Evolutionary conservation across 2,329 filamentous ascomycete genomes (phyloP).

Genomic region (Ustulina deusta): DNA sequence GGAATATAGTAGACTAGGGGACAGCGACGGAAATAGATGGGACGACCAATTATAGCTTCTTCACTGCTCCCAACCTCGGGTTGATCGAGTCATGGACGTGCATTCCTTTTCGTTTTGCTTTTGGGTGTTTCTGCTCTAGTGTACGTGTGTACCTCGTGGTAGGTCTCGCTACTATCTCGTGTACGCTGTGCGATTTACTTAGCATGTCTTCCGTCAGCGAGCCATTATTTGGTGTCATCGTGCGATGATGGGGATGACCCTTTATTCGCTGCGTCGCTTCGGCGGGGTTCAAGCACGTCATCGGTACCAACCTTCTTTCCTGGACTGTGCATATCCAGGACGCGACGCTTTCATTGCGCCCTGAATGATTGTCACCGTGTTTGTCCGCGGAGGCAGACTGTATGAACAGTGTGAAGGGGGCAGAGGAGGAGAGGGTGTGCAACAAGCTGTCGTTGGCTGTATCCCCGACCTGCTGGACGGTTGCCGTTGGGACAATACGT

Average conservation of each 20-base stretch:
- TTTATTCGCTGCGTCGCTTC: slow-evolving; percentile 21
- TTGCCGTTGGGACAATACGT: not conserved
- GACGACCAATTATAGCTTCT: not conserved
- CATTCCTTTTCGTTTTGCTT: not conserved
- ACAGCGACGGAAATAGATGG: slow-evolving; percentile 5
- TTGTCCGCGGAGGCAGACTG: no score
- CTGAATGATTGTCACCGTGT: not conserved
- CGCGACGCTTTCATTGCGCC: not conserved
- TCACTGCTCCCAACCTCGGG: not conserved
- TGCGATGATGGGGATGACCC: slow-evolving; percentile 9
- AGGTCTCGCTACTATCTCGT: not conserved
- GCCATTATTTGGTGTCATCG: slow-evolving; percentile 39
- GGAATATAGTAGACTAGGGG: slow-evolving; percentile 10
- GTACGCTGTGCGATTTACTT: not conserved
- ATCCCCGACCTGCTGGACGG: slow-evolving; percentile 9
- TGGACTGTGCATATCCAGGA: slow-evolving; percentile 10
- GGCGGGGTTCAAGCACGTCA: slow-evolving; percentile 40
- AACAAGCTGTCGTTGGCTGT: not conserved
- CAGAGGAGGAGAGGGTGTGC: not conserved
- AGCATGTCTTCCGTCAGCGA: slow-evolving; percentile 30
- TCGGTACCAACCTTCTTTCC: slow-evolving; percentile 38
- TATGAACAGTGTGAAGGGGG: not conserved
- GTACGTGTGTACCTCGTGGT: not conserved
- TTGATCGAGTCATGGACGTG: slow-evolving; percentile 13
- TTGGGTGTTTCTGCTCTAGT: not conserved